phyloP scores from a whole-genome alignment of 352 stramenopile species.

The Thraustochytrium striatum region DNA sequence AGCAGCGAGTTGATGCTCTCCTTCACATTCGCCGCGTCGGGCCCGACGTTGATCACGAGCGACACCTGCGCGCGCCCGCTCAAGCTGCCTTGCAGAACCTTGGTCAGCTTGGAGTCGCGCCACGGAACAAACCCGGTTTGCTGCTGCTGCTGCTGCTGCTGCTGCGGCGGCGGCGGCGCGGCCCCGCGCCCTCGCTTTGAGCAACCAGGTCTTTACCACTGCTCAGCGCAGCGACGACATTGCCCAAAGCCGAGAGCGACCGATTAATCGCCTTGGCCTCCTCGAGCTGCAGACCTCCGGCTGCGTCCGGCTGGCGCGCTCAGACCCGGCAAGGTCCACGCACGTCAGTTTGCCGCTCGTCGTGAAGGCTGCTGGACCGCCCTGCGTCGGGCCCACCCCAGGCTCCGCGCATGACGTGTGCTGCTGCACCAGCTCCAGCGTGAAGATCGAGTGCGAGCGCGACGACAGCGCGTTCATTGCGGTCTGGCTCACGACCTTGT shows the following conservation, averaged over 20 bases:
- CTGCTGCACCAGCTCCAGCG: constrained; percentile 60
- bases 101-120: constrained; percentile 38
- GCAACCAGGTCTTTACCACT: no score
- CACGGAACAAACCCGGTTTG: constrained; percentile 18
- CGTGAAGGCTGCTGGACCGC: constrained; percentile 74
- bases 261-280: constrained; percentile 99
- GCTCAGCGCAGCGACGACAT: constrained; percentile 96
- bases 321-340: constrained; percentile 84
- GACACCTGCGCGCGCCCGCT: constrained; percentile 17
- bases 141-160: background rate
- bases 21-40: constrained; percentile 27
- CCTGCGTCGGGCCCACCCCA: constrained; percentile 79
- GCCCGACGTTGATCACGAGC: constrained; percentile 38
- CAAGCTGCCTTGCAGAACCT: constrained; percentile 27
- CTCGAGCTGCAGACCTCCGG: constrained; percentile 84
- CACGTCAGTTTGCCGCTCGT: constrained; percentile 82
- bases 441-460: constrained; percentile 95
- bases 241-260: constrained; percentile 91
- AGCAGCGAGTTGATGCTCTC: constrained; percentile 44
- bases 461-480: constrained; percentile 98
- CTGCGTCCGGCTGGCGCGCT: constrained; percentile 67
- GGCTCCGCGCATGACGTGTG: no score
- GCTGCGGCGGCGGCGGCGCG: background rate
- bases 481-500: constrained; percentile 64
- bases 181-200: background rate